These are phyloP conservation scores for Xylariaceae sp. DNA, from an alignment of 2,329 filamentous ascomycete genomes.

Conservation along the genomic window DNA sequence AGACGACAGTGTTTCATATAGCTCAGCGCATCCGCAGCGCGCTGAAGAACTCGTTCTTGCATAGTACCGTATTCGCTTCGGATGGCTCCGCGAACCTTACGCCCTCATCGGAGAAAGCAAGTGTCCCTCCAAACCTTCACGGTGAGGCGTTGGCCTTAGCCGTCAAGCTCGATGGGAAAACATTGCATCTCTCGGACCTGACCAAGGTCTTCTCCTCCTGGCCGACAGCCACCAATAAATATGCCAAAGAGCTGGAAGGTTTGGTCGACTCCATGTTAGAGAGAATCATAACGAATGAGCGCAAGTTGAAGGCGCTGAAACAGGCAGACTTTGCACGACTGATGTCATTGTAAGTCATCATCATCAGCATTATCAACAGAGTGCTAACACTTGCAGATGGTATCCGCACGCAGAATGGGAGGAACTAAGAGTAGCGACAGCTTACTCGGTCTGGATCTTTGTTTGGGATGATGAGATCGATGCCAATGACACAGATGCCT, in stretches of 20 bases:
- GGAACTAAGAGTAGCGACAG: slow-evolving; percentile 28
- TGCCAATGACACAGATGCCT: slow-evolving; percentile 30
- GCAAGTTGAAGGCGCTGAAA: slow-evolving; percentile 30
- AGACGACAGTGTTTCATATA: slow-evolving; percentile 13
- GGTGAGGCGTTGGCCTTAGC: slow-evolving; percentile 20
- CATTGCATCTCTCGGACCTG: slow-evolving; percentile 22
- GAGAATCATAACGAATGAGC: slow-evolving; percentile 27
- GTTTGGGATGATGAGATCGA: slow-evolving; percentile 35
- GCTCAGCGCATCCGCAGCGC: slow-evolving; percentile 14
- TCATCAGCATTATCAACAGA: not conserved
- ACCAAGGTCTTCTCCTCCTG: slow-evolving; percentile 24
- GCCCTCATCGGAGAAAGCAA: slow-evolving; percentile 4
- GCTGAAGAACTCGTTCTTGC: slow-evolving; percentile 13
- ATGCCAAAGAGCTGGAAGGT: slow-evolving; percentile 18
- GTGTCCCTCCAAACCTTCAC: slow-evolving; percentile 11
- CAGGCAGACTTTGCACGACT: slow-evolving; percentile 32
- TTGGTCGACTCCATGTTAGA: slow-evolving; percentile 21
- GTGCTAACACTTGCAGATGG: slow-evolving; percentile 23
- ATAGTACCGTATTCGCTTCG: slow-evolving; percentile 8
- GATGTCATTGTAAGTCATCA: slow-evolving; percentile 25
- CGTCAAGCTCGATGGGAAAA: slow-evolving; percentile 20
- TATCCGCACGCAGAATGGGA: slow-evolving; percentile 32
- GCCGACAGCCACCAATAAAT: slow-evolving; percentile 22
- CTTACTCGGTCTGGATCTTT: slow-evolving; percentile 33
- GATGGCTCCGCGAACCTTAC: not conserved